A percentile compares a stretch with the other conserved stretches of the same genome.
phyloP scores from a whole-genome alignment of 2,329 filamentous ascomycete genomes.

The Calonectria hawksworthii region DNA sequence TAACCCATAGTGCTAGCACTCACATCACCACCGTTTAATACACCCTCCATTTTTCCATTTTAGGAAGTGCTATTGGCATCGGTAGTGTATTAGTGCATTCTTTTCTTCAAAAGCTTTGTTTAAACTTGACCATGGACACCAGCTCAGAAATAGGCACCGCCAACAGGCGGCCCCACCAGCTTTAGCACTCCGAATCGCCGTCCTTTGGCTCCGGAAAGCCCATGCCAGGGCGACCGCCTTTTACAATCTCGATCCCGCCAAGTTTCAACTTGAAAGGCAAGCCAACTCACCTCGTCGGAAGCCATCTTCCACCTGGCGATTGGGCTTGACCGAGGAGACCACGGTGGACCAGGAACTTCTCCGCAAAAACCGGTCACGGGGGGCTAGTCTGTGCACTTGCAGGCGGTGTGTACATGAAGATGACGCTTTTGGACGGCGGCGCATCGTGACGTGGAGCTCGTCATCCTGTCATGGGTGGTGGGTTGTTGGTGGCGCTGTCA shows the following conservation, averaged over 20 bases:
- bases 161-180: too few species aligned
- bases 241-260: background rate
- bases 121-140: background rate
- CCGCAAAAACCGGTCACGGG: slow-evolving; percentile 30
- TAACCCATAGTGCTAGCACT: too few species aligned
- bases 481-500: slow-evolving; percentile 18
- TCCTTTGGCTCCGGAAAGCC: slow-evolving; percentile 36
- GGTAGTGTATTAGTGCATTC: too few species aligned
- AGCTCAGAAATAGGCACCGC: too few species aligned
- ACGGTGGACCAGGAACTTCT: slow-evolving; percentile 52
- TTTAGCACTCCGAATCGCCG: background rate
- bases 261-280: background rate
- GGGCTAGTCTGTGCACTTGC: slow-evolving; percentile 55
- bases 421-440: slow-evolving; percentile 53
- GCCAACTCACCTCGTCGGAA: slow-evolving; percentile 45
- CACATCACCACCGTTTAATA: too few species aligned
- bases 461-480: slow-evolving; percentile 33
- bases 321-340: slow-evolving; percentile 55
- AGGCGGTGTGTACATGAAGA: slow-evolving; percentile 58
- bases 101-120: background rate
- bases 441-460: slow-evolving; percentile 55
- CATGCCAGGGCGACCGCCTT: background rate
- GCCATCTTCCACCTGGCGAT: slow-evolving; percentile 54
- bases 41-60: too few species aligned
- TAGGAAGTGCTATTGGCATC: too few species aligned